Evolutionary conservation across 768 basidiomycete species (phyloP), one percentile per base, ranked within the genome.

Genomic region (Tephrocybe sp.): DNA sequence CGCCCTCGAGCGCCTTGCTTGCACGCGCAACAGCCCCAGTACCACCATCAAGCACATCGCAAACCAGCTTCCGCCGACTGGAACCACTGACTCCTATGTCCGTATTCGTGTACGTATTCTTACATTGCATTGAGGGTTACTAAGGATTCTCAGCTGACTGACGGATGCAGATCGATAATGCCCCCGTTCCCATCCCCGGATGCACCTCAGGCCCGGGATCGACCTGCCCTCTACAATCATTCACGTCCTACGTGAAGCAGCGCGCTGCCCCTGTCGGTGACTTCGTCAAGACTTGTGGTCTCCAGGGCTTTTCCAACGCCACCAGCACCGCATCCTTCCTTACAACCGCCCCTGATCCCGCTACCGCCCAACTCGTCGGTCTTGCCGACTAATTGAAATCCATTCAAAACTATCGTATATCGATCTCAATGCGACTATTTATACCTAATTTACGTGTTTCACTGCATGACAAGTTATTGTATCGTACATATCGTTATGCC

Each of bases 1-100:
- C 45, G 71, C 74, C 0, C 58, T 76, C 12, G 75, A 77, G 54
- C 65, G 71, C 3, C 57, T 77, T 9, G 59, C 65, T 1, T 77
- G 75, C 56, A 54, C 53, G 13, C 15, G 41, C 22, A 26, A 53
- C 15, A 11, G 21, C 2, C 30, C 16, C 22, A 28, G 28, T 4
- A 16, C 21, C 5, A 40, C 30, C 16, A 59, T 56, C 24, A 44
- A 53, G 18, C 64, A 65, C 40, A 42, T 52, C 18, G 60, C 48
- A 2, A 55, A 54, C 35, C 51, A 56, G 31, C 9, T 34, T 13
- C 49, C 47, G 2, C 30, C 49, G 28, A 52, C 44, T 22, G 44
- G 42, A 21, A 30, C 54, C 6, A 55, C 42, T 1, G 37, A 39
- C 12, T 44, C 53, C n/a, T 75, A 56, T 54, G 67, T 77, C 21